Percentiles rank a stretch among this genome's conserved stretches.
Conservation (phyloP, 495 filamentous ascomycete species). For the Mytilinidion resinicola region DNA sequence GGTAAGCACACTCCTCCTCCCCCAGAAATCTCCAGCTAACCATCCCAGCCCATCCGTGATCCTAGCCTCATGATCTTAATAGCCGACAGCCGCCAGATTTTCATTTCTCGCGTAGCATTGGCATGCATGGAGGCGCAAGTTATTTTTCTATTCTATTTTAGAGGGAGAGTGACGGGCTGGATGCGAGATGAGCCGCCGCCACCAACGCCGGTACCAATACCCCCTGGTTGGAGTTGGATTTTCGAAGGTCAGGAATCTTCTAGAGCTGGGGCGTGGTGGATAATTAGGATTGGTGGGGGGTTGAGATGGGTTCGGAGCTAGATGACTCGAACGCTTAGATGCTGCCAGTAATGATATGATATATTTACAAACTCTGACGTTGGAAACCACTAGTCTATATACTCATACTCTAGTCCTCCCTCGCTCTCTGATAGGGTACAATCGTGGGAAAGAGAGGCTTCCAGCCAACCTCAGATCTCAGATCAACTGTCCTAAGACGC, state of each 20-base stretch:
- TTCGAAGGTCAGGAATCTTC: slow-evolving; percentile 6
- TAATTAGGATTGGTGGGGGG: no score
- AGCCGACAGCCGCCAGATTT: not conserved
- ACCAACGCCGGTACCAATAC: not conserved
- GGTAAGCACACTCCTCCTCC: not conserved
- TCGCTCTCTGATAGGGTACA: no score
- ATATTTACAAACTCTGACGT: no score
- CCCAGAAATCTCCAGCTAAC: not conserved
- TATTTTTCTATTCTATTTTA: not conserved
- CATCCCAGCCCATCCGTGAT: not conserved
- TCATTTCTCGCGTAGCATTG: not conserved
- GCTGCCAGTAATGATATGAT: no score
- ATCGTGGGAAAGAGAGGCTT: no score
- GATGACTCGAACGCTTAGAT: no score
- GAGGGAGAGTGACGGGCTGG: not conserved
- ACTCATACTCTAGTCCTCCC: no score
- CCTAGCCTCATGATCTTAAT: slow-evolving; percentile 1
- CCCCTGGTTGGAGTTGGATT: not conserved
- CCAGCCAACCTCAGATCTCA: no score
- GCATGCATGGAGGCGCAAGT: not conserved
- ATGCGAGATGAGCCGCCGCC: not conserved
- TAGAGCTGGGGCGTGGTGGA: not conserved
- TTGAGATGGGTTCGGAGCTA: no score
- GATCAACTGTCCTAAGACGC: no score
- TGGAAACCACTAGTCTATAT: no score